Conservation (phyloP, 2,329 filamentous ascomycete species). For the Neopestalotiopsis clavispora region DNA sequence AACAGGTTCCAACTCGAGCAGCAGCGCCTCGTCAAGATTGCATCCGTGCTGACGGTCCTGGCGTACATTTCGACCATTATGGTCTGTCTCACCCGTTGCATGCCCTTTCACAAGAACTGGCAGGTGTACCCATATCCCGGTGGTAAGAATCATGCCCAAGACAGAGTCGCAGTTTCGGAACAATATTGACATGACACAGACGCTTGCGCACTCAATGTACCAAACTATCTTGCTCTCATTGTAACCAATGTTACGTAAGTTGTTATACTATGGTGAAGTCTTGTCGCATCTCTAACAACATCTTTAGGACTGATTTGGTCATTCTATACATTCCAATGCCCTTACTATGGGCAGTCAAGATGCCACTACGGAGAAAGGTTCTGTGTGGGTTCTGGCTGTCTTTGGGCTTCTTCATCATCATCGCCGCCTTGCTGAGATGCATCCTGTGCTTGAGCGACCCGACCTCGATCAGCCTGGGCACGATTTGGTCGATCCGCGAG, state of each 20-base stretch:
- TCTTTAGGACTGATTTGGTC: background rate
- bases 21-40: background rate
- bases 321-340: background rate
- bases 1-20: background rate
- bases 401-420: background rate
- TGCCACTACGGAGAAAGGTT: background rate
- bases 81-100: background rate
- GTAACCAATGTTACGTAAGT: background rate
- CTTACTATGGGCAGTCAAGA: background rate
- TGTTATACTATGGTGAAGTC: background rate
- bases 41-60: background rate
- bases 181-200: background rate
- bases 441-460: background rate
- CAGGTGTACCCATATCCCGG: conserved; percentile 3
- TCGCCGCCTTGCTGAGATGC: background rate
- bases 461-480: background rate
- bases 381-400: background rate
- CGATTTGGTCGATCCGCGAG: background rate
- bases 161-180: background rate
- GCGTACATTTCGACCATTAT: background rate
- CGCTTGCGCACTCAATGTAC: background rate
- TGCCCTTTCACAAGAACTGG: conserved; percentile 6
- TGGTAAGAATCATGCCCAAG: background rate
- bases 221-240: background rate
- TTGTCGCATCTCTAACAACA: background rate